phyloP scores from a whole-genome alignment of 208 protist genomes.

The Acanthamoeba quina region DNA sequence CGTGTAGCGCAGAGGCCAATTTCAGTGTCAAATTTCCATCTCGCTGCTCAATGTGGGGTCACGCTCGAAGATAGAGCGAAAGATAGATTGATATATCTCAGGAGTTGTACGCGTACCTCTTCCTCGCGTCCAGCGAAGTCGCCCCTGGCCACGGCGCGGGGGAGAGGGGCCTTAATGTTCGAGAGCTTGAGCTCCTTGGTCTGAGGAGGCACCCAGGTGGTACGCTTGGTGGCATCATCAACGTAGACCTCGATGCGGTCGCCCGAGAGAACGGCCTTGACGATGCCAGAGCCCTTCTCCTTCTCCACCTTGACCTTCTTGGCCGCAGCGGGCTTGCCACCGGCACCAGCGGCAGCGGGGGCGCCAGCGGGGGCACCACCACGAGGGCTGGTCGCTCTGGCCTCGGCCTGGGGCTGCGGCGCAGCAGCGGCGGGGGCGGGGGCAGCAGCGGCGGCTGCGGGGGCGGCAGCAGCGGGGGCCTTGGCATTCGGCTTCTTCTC shows the following conservation, averaged over 20 bases:
- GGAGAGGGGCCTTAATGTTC: slow-evolving; percentile 68
- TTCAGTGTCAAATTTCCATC: not conserved
- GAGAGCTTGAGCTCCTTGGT: slow-evolving; percentile 68
- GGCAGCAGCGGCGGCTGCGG: not conserved
- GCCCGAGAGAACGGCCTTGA: slow-evolving; percentile 70
- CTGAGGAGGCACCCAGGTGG: slow-evolving; percentile 33
- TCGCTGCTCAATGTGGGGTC: not conserved
- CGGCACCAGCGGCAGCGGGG: slow-evolving; percentile 70
- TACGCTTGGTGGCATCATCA: slow-evolving; percentile 33
- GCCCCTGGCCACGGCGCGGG: slow-evolving; percentile 9
- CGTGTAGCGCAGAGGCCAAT: no score
- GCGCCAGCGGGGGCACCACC: not conserved
- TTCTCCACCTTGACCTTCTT: slow-evolving; percentile 66
- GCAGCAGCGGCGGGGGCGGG: not conserved
- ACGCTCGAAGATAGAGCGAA: not conserved
- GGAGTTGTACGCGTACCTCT: slow-evolving; percentile 8
- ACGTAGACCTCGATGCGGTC: slow-evolving; percentile 68
- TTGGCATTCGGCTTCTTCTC: not conserved
- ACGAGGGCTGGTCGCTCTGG: slow-evolving; percentile 6
- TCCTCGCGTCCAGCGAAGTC: slow-evolving; percentile 50
- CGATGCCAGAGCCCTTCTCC: slow-evolving; percentile 58
- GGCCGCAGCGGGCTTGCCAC: not conserved
- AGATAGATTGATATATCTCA: not conserved
- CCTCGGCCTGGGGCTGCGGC: not conserved
- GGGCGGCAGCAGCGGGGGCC: slow-evolving; percentile 11